Evolutionary conservation across 179 eudicot genomes (phyloP), one percentile per base, ranked within the genome.

Genomic region (Camellia oleifera): DNA sequence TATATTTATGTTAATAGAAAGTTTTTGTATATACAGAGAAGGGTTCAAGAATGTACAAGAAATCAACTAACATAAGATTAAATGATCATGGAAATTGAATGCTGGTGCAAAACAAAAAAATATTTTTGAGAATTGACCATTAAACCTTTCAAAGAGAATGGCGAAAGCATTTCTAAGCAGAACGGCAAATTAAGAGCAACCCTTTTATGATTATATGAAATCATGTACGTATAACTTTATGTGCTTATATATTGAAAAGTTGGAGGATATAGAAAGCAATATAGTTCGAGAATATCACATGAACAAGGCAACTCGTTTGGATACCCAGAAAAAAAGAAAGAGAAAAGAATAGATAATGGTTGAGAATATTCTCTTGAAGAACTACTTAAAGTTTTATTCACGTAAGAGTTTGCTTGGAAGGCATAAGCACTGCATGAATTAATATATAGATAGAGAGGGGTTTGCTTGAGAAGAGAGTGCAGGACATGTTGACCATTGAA

Each of bases 201-300:
- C 13, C 26, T 32, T 17, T 4, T 23, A 75, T 67, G 67, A 46
- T 15, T 45, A 7, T 5, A 32, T 45, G 42, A 45, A 75, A 7
- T 4, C 15, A 72, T 48, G 32, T 52, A 5, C 12, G n/a, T 54
- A 10, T 42, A 69, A 1, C 1, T 58, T 56, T 15, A 15, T 71
- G 5, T 46, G 56, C 67, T 42, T 56, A 61, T 62, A 23, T 17
- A 42, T 58, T 53, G 13, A 81, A 11, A 67, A 63, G 8, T 2
- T 71, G 68, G 83, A 77, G 78, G 50, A 67, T 20, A 40, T 5
- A 18, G 78, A 60, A 65, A 79, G 78, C 61, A 79, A 80, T 18
- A 54, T 56, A 42, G 53, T 44, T 69, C 58, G 50, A 50, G 48
- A 77, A 72, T 45, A 20, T 67, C 26, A 14, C 26, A 58, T 14